These are phyloP conservation scores for Naganishia onofrii DNA, from an alignment of 768 basidiomycete species.

Conservation along the genomic window DNA sequence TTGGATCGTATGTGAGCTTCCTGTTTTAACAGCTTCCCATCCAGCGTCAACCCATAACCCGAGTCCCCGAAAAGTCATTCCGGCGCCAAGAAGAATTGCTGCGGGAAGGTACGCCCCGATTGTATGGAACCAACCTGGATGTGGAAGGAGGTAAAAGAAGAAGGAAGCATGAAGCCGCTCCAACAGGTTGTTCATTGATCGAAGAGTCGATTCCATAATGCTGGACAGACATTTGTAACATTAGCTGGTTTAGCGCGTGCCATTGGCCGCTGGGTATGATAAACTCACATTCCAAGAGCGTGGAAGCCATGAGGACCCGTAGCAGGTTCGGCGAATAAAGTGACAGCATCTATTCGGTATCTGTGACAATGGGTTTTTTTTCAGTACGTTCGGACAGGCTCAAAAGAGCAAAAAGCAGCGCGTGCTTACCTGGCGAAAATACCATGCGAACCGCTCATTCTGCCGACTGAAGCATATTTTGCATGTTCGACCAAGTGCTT, in stretches of 20 bases:
- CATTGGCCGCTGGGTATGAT: too few species aligned
- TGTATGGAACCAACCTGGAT: constrained; percentile 70
- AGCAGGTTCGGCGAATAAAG: constrained; percentile 81
- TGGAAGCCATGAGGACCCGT: constrained; percentile 92
- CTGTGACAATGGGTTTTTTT: constrained; percentile 53
- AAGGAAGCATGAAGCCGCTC: constrained; percentile 96
- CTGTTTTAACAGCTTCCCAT: constrained; percentile 52
- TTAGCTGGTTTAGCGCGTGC: not conserved
- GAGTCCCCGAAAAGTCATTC: constrained; percentile 81
- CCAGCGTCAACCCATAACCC: constrained; percentile 67
- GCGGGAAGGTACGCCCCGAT: constrained; percentile 89
- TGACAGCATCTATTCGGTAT: constrained; percentile 91
- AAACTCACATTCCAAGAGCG: constrained; percentile 74
- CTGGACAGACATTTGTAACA: constrained; percentile 52
- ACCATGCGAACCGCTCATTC: constrained; percentile 82
- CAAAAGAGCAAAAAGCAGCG: not conserved
- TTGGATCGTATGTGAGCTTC: constrained; percentile 27
- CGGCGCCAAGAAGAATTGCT: constrained; percentile 75
- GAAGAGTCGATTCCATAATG: constrained; percentile 77
- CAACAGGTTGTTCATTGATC: constrained; percentile 88
- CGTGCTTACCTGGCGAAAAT: constrained; percentile 70
- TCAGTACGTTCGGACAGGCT: not conserved
- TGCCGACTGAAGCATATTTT: constrained; percentile 71
- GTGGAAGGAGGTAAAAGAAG: constrained; percentile 85
- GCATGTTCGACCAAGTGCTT: constrained; percentile 70